Evolutionary conservation across 225 moss, liverwort and hornwort genomes (phyloP), one percentile per base, ranked within the genome.

Genomic region (Polytrichum commune): DNA sequence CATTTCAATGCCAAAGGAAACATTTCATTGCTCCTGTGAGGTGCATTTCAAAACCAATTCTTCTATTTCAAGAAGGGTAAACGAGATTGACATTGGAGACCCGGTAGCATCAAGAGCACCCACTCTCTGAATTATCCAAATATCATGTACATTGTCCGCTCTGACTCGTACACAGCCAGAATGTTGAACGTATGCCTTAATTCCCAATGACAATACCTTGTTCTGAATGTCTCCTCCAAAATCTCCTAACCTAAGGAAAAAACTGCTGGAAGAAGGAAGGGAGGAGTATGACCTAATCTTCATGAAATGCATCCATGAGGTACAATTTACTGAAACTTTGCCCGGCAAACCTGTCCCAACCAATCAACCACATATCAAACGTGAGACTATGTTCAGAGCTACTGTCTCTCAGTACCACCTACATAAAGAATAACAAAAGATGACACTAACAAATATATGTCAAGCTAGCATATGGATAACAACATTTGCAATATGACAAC

Each of bases 251-350:
- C 62, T 63, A 63, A 9, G 62, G 62, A 28, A 5, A 63, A 16
- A 63, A 24, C 7, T 27, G 62, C 62, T 24, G 24, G 26, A 7
- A 25, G 62, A 8, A 25, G 22, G 35, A 35, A 23, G 16, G 27
- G 16, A 46, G 38, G 5, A 24, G 4, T 18, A 33, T 55, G 23
- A 58, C 62, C 65, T 82, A 95, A 54, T 89, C 88, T 77, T 93
- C 91, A 72, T 93, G 96, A 53, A 96, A 90, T 10, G 91, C 83
- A 74, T 91, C 93, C 95, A 96, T 96, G 55, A 96, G 87, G 70
- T 96, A 96, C 23, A 96, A 55, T 81, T 96, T 96, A 78, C 84
- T 90, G 79, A 96, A 73, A 83, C 93, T 96, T 89, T 93, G 93
- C 74, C 91, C 93, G 74, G 90, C 85, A 62, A 96, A 96, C 74